Conservation (phyloP, 371 early-diverging fungal genomes). For the Mortierella sp. region DNA sequence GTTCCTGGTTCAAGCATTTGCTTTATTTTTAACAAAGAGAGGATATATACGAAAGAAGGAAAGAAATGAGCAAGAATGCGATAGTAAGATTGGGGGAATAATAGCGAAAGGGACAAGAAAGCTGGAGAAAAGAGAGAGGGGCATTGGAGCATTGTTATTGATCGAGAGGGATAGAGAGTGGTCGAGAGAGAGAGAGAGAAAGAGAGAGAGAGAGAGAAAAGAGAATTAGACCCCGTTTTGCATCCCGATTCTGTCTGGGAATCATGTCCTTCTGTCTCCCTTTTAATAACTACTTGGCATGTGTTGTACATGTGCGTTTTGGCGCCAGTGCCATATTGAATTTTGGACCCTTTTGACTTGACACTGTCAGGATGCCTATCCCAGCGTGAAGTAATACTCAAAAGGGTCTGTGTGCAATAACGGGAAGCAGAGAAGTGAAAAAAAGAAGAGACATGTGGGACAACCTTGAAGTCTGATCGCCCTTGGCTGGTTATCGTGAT, state of each 20-base stretch:
- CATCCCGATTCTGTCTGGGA: constrained; percentile 5
- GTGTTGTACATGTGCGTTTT: neutral
- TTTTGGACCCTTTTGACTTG: neutral
- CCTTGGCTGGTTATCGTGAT: neutral
- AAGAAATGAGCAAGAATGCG: constrained; percentile 8
- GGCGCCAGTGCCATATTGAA: neutral
- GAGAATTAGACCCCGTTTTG: constrained; percentile 7
- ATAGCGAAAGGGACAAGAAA: neutral
- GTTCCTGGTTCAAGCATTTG: neutral
- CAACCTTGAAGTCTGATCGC: too few relatives aligned
- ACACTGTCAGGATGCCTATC: neutral
- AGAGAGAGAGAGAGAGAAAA: neutral
- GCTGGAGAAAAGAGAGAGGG: neutral
- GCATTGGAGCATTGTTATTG: neutral
- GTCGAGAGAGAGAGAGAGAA: neutral
- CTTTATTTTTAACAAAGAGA: constrained; percentile 1
- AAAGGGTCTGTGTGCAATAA: neutral
- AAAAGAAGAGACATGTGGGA: neutral
- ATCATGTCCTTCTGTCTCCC: neutral
- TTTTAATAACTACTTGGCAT: neutral
- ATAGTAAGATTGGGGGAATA: neutral
- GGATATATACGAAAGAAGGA: neutral
- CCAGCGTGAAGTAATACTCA: neutral
- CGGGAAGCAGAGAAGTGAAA: too few relatives aligned
- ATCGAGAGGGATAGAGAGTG: neutral